Evolutionary conservation across 345 rosid species (phyloP).

Genomic region (Psidium friedrichsthalianum): DNA sequence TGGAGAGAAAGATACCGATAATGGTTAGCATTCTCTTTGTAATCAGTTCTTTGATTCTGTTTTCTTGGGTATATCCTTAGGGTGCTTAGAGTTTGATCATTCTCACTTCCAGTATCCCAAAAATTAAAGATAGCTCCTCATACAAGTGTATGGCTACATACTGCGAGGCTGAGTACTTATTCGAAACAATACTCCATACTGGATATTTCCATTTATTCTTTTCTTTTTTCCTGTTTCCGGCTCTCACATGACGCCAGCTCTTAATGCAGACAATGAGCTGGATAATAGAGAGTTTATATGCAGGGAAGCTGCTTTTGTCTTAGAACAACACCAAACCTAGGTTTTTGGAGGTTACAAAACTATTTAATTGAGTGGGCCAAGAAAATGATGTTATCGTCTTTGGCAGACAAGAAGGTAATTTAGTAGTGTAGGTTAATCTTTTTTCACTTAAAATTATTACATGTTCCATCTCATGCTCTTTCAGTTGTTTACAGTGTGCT

Average conservation of each 20-base stretch:
- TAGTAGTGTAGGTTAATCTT: neutral
- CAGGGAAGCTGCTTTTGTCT: slow-evolving; percentile 1
- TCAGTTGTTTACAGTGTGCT: neutral
- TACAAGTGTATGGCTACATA: neutral
- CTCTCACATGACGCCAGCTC: neutral
- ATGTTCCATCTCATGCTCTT: neutral
- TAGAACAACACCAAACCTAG: neutral
- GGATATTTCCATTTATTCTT: neutral
- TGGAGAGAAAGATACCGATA: slow-evolving; percentile 42
- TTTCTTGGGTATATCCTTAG: neutral
- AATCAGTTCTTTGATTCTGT: neutral
- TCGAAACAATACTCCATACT: neutral
- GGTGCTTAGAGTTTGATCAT: neutral
- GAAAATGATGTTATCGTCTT: neutral
- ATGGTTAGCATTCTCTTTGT: slow-evolving; percentile 20
- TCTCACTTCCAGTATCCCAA: neutral
- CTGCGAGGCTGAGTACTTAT: neutral
- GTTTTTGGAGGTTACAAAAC: neutral
- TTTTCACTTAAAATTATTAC: neutral
- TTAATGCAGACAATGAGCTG: slow-evolving; percentile 5
- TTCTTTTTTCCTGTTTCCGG: neutral
- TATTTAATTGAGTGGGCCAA: neutral
- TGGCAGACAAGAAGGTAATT: neutral
- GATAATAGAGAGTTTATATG: slow-evolving; percentile 6
- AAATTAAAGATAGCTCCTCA: neutral